These are phyloP conservation scores for Termitomyces sp. DNA, from an alignment of 768 basidiomycete species.

Conservation along the genomic window DNA sequence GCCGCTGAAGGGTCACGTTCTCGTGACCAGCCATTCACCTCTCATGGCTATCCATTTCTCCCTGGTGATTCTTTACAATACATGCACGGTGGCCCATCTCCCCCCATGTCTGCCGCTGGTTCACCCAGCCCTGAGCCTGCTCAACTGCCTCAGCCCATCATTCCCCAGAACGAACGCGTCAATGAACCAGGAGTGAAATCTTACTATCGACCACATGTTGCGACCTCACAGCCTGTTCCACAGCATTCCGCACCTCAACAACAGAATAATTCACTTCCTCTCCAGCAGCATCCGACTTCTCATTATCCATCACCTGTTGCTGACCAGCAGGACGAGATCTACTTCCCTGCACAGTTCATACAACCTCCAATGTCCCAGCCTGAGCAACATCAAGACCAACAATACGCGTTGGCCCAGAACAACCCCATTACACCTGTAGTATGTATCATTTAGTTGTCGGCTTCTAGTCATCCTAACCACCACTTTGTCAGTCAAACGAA, in stretches of 20 bases:
- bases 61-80: slow-evolving; percentile 24
- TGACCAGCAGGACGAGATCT: not conserved
- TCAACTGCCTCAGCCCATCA: not conserved
- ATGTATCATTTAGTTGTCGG: not conserved
- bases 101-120: slow-evolving; percentile 47
- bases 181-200: not conserved
- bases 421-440: not conserved
- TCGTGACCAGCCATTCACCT: slow-evolving; percentile 8
- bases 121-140: slow-evolving; percentile 35
- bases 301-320: slow-evolving; percentile 2
- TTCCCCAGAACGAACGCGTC: slow-evolving; percentile 3
- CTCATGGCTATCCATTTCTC: slow-evolving; percentile 16
- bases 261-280: not conserved
- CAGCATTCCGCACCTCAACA: not conserved
- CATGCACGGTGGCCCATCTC: slow-evolving; percentile 44
- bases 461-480: not conserved
- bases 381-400: slow-evolving; percentile 5
- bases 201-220: slow-evolving; percentile 6
- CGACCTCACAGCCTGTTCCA: not conserved
- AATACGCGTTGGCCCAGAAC: slow-evolving; percentile 1
- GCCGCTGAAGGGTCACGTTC: slow-evolving; percentile 3
- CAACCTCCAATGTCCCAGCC: not conserved
- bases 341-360: slow-evolving; percentile 1
- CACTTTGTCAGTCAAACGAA: not conserved
- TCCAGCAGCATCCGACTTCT: not conserved